Percentiles rank a stretch among this genome's conserved stretches.
phyloP scores from a whole-genome alignment of 1,284 basidiomycete genomes.

The Sphaerobolus stellatus region DNA sequence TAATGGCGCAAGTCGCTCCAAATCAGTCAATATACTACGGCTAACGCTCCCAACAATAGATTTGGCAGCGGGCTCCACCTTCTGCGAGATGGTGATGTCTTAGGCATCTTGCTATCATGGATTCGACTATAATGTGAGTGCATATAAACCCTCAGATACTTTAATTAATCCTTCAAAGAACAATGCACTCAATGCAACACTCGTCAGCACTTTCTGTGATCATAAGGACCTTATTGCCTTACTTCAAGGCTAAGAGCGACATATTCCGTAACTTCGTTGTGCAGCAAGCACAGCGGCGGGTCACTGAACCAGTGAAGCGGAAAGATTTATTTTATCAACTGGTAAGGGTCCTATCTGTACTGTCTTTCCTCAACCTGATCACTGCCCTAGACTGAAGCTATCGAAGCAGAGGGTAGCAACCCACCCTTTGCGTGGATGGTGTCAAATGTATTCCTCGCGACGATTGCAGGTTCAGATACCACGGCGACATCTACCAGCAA shows the following conservation, averaged over 20 bases:
- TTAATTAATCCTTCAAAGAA: background rate
- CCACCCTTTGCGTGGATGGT: constrained; percentile 7
- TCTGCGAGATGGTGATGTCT: background rate
- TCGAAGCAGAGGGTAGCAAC: constrained; percentile 30
- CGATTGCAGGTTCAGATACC: constrained; percentile 19
- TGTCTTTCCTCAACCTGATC: background rate
- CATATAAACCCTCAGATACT: background rate
- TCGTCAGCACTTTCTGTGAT: background rate
- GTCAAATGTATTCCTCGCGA: background rate
- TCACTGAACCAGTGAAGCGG: background rate
- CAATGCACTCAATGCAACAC: background rate
- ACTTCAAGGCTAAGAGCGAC: background rate
- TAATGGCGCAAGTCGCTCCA: background rate
- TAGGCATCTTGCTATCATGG: background rate
- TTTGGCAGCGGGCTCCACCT: background rate
- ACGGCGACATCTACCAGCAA: background rate
- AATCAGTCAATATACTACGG: background rate
- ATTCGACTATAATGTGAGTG: background rate
- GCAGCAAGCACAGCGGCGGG: background rate
- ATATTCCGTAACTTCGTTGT: background rate
- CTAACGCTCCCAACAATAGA: background rate
- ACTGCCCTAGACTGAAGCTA: constrained; percentile 1
- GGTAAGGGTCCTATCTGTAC: background rate
- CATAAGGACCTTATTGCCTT: background rate
- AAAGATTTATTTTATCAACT: background rate